phyloP scores from a whole-genome alignment of 345 rosid genomes.

The Erysimum cheiranthoides region DNA sequence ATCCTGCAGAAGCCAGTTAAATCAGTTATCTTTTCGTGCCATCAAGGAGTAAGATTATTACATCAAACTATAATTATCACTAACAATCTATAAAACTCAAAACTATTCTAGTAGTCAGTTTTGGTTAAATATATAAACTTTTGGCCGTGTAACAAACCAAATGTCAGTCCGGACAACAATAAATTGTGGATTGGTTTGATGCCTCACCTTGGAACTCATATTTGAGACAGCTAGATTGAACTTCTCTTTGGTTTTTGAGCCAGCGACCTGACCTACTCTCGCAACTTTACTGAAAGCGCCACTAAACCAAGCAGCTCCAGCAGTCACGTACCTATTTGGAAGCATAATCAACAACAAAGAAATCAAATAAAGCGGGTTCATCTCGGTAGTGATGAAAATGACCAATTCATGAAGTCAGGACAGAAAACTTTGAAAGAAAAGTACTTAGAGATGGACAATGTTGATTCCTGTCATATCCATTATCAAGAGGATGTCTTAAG shows the following conservation, averaged over 20 bases:
- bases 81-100: not conserved
- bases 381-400: not conserved
- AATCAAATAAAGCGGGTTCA: conserved; percentile 8
- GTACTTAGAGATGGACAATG: not conserved
- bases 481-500: not conserved
- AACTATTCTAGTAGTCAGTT: conserved; percentile 16
- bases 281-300: conserved; percentile 92
- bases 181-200: conserved; percentile 14
- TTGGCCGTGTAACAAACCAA: not conserved
- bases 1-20: conserved; percentile 56
- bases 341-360: conserved; percentile 20
- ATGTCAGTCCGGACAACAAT: not conserved
- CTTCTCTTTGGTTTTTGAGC: conserved; percentile 89
- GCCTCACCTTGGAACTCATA: conserved; percentile 77
- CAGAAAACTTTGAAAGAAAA: not conserved
- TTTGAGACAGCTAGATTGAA: conserved; percentile 80
- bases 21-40: conserved; percentile 10
- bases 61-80: not conserved
- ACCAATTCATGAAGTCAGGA: not conserved
- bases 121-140: not conserved
- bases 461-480: not conserved
- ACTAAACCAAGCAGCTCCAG: conserved; percentile 91
- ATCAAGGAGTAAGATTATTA: conserved; percentile 5
- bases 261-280: conserved; percentile 85
- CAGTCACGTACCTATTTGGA: conserved; percentile 69